Base-by-base conservation (phyloP, 1,284 basidiomycete genomes). In the Marasmius oreades region DNA sequence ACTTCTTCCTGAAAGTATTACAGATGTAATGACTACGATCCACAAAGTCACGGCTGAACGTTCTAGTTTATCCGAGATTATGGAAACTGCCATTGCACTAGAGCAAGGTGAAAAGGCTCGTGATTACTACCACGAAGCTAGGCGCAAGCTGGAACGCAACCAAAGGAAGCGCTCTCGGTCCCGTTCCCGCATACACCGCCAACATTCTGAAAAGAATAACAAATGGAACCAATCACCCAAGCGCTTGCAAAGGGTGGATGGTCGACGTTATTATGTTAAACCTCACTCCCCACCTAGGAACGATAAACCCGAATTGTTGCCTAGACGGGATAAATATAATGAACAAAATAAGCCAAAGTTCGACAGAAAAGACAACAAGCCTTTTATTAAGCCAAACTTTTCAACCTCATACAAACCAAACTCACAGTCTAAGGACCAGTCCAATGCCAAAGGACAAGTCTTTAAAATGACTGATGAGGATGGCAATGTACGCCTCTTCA, bases 21-120 rank as follows among this genome's bases (percentile, higher is more conserved):
- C 48, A 10, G 28, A 31, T 8, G 34, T 52, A 3, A 2, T 59
- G n/a, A 55, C 43, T 5, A 26, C 31, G 20, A 56, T 56, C 16
- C 28, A 59, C 14, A 34, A 47, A 10, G 26, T 59, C 12, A 46
- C 48, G 1, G 53, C 54, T n/a, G 53, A 55, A 16, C n/a, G 28
- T 1, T 55, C 50, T 4, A 46, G 53, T 1, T 44, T 59, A 0
- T 33, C 55, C 31, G 14, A 59, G 6, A 59, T 59, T 11, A 59
- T 59, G 43, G 37, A 59, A 14, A 42, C 53, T 14, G 57, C 57
- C 6, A 28, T 59, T 11, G 31, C 18, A 0, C 47, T 53, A 22
- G 57, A 59, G 26, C 14, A 48, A 28, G 47, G 57, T 26, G n/a
- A 44, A 7, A 23, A 48, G 12, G 47, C 53, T 12, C 20, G 34